A percentile compares a stretch with the other conserved stretches of the same genome.
Evolutionary conservation across 2,329 filamentous ascomycete genomes (phyloP).

Genomic region (Zymoseptoria pseudotritici): DNA sequence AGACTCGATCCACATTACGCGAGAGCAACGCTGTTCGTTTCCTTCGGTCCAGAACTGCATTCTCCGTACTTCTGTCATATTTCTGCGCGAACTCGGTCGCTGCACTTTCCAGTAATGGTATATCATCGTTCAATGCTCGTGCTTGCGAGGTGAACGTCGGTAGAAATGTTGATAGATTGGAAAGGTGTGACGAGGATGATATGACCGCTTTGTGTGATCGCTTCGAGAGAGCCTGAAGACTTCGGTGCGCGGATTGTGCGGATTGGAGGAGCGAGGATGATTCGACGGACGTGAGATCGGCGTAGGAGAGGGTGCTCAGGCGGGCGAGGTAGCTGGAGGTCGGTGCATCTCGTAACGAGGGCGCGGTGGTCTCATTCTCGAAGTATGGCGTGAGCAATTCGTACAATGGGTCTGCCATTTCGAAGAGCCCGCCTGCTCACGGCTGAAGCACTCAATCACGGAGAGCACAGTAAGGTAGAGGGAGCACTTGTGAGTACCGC

Average conservation of each 20-base stretch:
- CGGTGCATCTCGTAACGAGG: constrained; percentile 42
- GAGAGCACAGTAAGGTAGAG: neutral
- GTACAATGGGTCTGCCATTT: constrained; percentile 58
- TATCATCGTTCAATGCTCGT: constrained; percentile 58
- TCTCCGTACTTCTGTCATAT: constrained; percentile 65
- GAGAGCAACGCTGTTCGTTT: constrained; percentile 74
- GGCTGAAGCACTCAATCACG: neutral
- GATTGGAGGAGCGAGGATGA: constrained; percentile 71
- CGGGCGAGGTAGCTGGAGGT: constrained; percentile 67
- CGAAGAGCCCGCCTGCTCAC: neutral
- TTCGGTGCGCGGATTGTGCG: constrained; percentile 71
- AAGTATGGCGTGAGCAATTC: constrained; percentile 63
- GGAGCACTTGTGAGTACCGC: neutral
- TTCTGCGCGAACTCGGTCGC: constrained; percentile 74
- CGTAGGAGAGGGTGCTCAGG: constrained; percentile 68
- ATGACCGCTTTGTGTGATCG: constrained; percentile 82
- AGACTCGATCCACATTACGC: constrained; percentile 79
- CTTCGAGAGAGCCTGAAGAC: constrained; percentile 80
- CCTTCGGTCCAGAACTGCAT: constrained; percentile 59
- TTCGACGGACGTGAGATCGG: constrained; percentile 66
- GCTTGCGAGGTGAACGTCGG: constrained; percentile 61
- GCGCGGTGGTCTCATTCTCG: constrained; percentile 35
- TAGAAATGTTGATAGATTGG: constrained; percentile 64
- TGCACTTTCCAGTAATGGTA: constrained; percentile 72
- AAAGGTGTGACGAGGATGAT: constrained; percentile 68